These are phyloP conservation scores for Anthracocystis panici-leucophaei DNA, from an alignment of 1,284 basidiomycete species.

Conservation along the genomic window DNA sequence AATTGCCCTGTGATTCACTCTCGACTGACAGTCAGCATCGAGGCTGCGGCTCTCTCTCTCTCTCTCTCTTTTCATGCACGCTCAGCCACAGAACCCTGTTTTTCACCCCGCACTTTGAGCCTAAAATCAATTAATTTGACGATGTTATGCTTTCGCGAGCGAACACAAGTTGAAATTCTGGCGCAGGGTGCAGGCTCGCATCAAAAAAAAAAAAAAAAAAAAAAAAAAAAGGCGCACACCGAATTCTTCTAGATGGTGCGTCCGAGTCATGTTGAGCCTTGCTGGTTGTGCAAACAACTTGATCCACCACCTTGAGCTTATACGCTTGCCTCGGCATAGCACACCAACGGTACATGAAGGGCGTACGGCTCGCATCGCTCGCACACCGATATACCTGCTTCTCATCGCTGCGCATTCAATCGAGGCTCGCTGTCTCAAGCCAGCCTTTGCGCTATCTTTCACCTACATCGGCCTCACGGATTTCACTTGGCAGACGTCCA, in stretches of 20 bases:
- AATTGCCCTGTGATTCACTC: too few relatives aligned
- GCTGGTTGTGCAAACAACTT: neutral
- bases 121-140: too few relatives aligned
- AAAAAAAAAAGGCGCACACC: neutral
- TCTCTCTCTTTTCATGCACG: too few relatives aligned
- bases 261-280: neutral
- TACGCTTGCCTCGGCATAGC: neutral
- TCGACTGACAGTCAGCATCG: too few relatives aligned
- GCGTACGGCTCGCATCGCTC: neutral
- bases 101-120: too few relatives aligned
- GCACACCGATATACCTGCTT: conserved; percentile 2
- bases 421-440: neutral
- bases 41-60: too few relatives aligned
- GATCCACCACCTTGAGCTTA: neutral
- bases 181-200: neutral
- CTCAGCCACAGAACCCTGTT: too few relatives aligned
- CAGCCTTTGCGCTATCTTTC: neutral
- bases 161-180: too few relatives aligned
- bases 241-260: neutral
- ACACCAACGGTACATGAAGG: conserved; percentile 16
- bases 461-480: neutral
- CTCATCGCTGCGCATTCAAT: neutral
- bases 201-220: too few relatives aligned
- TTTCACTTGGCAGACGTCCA: neutral
- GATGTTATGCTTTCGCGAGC: too few relatives aligned